These are phyloP conservation scores for Inonotus obliquus DNA, from an alignment of 1,284 basidiomycete genomes.

Conservation along the genomic window DNA sequence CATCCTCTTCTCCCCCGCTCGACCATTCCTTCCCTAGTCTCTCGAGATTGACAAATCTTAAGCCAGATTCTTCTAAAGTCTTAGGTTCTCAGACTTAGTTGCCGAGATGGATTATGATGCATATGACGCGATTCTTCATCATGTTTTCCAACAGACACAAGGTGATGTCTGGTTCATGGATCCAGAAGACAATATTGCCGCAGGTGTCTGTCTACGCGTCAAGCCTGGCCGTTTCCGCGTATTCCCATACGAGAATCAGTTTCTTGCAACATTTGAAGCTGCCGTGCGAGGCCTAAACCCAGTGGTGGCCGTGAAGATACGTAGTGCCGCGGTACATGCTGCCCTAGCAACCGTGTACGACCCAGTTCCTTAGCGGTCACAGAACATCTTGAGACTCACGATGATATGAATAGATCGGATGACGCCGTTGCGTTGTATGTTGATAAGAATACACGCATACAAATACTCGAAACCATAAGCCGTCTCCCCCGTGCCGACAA, in stretches of 20 bases:
- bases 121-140: slow-evolving; percentile 66
- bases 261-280: slow-evolving; percentile 63
- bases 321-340: slow-evolving; percentile 76
- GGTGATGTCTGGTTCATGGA: slow-evolving; percentile 74
- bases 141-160: slow-evolving; percentile 63
- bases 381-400: not conserved
- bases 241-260: slow-evolving; percentile 60
- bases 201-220: slow-evolving; percentile 63
- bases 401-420: slow-evolving; percentile 3
- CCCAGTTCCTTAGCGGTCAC: slow-evolving; percentile 11
- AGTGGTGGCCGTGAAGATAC: slow-evolving; percentile 74
- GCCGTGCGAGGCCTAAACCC: slow-evolving; percentile 70
- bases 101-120: slow-evolving; percentile 62
- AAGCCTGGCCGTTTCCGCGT: slow-evolving; percentile 54
- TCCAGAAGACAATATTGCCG: slow-evolving; percentile 62
- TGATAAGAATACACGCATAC: slow-evolving; percentile 48
- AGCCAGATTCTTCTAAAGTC: no score
- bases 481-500: slow-evolving; percentile 68
- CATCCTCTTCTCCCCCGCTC: no score
- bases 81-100: no score
- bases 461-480: slow-evolving; percentile 60
- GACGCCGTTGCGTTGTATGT: slow-evolving; percentile 21
- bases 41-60: no score
- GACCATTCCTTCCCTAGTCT: no score
- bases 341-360: slow-evolving; percentile 65